A percentile compares a stretch with the other conserved stretches of the same genome.
Conservation (phyloP, 495 filamentous ascomycete species). For the Penicillium egyptiacum region DNA sequence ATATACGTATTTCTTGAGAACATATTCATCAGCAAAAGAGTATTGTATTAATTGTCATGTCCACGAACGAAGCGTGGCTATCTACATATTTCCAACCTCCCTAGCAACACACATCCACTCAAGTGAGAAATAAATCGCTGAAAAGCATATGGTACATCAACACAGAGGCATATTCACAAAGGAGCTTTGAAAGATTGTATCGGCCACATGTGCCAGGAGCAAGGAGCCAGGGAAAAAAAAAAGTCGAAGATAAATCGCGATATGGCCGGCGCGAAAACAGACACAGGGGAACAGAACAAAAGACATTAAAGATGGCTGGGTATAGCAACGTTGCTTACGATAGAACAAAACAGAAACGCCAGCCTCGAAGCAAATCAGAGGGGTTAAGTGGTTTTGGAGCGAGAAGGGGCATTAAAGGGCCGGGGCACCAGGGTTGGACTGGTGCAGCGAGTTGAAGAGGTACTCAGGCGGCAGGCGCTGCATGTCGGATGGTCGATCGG, state of each 20-base stretch:
- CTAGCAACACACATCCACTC: slow-evolving; percentile 15
- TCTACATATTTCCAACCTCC: slow-evolving; percentile 30
- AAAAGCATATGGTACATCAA: slow-evolving; percentile 28
- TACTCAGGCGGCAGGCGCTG: slow-evolving; percentile 78
- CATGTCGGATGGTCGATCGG: slow-evolving; percentile 72
- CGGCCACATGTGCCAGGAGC: slow-evolving; percentile 4
- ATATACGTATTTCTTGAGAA: no score
- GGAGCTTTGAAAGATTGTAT: slow-evolving; percentile 1
- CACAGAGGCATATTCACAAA: slow-evolving; percentile 17
- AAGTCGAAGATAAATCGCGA: slow-evolving; percentile 13
- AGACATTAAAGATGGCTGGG: slow-evolving; percentile 40
- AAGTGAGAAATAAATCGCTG: slow-evolving; percentile 11
- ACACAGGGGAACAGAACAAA: slow-evolving; percentile 20
- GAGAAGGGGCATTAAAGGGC: slow-evolving; percentile 32
- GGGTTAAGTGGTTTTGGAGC: slow-evolving; percentile 23
- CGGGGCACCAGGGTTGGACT: slow-evolving; percentile 40
- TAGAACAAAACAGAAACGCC: slow-evolving; percentile 30
- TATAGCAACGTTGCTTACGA: slow-evolving; percentile 35
- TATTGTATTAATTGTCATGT: slow-evolving; percentile 24
- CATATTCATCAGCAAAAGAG: slow-evolving; percentile 7
- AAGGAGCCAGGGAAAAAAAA: background rate
- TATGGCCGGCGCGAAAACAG: slow-evolving; percentile 20
- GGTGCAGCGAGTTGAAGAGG: slow-evolving; percentile 62
- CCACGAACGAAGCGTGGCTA: slow-evolving; percentile 33
- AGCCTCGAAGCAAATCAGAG: slow-evolving; percentile 27